A percentile compares a stretch with the other conserved stretches of the same genome.
Conservation (phyloP, 768 basidiomycete species). For the Xanthoconium stramineum region DNA sequence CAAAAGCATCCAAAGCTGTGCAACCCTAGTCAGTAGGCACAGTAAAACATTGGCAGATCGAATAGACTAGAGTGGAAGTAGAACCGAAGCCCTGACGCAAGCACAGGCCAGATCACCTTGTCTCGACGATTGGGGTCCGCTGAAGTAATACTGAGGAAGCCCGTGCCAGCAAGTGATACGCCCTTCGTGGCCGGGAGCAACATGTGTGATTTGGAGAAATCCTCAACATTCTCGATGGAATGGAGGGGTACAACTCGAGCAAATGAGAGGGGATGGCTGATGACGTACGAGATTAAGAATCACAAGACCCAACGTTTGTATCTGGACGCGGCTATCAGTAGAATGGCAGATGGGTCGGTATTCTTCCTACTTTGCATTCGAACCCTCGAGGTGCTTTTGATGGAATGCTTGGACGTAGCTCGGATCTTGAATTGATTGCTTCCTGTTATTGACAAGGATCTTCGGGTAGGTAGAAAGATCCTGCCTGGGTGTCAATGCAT, state of each 20-base stretch:
- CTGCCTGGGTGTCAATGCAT: conserved; percentile 62
- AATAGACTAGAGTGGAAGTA: conserved; percentile 48
- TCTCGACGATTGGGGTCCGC: conserved; percentile 43
- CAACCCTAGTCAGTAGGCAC: background rate
- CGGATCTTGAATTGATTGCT: conserved; percentile 60
- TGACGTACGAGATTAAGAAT: conserved; percentile 77
- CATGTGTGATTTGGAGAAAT: conserved; percentile 46
- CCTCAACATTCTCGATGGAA: conserved; percentile 39
- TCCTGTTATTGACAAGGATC: conserved; percentile 45
- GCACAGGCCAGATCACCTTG: conserved; percentile 47
- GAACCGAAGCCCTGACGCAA: conserved; percentile 39
- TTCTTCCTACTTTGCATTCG: conserved; percentile 43
- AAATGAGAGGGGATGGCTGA: conserved; percentile 46
- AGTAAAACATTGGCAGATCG: background rate
- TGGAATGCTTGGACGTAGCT: conserved; percentile 59
- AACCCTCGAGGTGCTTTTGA: conserved; percentile 47
- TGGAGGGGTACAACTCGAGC: conserved; percentile 55
- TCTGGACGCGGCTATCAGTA: conserved; percentile 34
- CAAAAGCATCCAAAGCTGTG: conserved; percentile 38
- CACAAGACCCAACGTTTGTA: conserved; percentile 71
- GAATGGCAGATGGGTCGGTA: conserved; percentile 32
- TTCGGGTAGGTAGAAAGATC: conserved; percentile 60
- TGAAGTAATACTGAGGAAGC: conserved; percentile 50
- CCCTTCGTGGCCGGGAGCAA: conserved; percentile 56
- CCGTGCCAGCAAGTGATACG: conserved; percentile 36